Evolutionary conservation across 108 stramenopile genomes (phyloP), one percentile per base, ranked within the genome.

Genomic region (Skeletonema menzelii): DNA sequence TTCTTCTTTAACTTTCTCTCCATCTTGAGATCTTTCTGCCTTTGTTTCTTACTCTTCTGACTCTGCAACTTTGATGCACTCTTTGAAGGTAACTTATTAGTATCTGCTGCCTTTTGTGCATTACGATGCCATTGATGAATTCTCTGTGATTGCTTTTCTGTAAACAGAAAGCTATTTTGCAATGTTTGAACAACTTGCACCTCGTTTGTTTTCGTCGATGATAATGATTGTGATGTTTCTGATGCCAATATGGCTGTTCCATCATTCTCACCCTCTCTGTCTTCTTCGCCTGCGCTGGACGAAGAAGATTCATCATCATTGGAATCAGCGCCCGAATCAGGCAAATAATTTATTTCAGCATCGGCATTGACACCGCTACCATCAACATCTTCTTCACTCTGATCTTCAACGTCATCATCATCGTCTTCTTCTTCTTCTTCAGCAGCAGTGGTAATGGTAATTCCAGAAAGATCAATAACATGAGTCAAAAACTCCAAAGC

Each of bases 31-130:
- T 79, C 77, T 27, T 85, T 83, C 60, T 46, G 68, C 27, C 73
- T 63, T 22, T 72, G 72, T 59, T 86, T 88, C 56, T 85, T 84
- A 53, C 67, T 73, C 44, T 84, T 86, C 56, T 84, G 82, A n/a
- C 77, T 68, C 58, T 82, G 83, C 59, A 86, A 62, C 55, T 82
- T 84, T 14, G 75, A 35, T 11, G 75, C 67, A 0, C 87, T 80
- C 35, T 85, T 87, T 34, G 87, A 88, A 24, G 93, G 93, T 65
- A 76, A 47, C 55, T 84, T 86, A 59, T 85, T 77, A 12, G 65
- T 63, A 4, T 65, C 59, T 6, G 64, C 67, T 4, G 90, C 90
- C 27, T 83, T 86, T 59, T 72, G 47, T 8, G 93, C 90, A 67
- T 90, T 85, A 19, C 53, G 59, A 37, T 73, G 77, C 93, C 93